Conservation (phyloP, 1,284 basidiomycete genomes). For the Fomitopsis betulina region DNA sequence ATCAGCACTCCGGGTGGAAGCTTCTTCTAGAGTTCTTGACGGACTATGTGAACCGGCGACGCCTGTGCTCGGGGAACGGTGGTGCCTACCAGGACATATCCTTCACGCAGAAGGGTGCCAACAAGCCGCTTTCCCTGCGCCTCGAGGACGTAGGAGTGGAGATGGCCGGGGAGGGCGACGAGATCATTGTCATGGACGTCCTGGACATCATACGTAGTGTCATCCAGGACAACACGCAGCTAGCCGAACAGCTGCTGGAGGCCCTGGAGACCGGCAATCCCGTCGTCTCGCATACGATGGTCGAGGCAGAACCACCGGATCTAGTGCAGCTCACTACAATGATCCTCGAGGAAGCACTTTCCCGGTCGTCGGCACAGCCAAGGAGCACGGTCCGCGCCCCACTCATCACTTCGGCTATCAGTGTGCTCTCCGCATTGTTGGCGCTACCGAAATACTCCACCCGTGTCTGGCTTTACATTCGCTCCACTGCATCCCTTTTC, state of each 20-base stretch:
- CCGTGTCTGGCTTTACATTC: conserved; percentile 82
- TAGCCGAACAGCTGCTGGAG: conserved; percentile 64
- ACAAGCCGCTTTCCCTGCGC: conserved; percentile 41
- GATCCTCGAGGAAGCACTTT: conserved; percentile 80
- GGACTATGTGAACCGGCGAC: conserved; percentile 61
- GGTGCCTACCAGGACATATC: conserved; percentile 47
- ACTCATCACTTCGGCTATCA: conserved; percentile 77
- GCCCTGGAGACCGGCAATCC: conserved; percentile 56
- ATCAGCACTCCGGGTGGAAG: conserved; percentile 80
- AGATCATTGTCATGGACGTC: conserved; percentile 61
- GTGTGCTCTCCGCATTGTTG: conserved; percentile 74
- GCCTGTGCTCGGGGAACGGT: conserved; percentile 30
- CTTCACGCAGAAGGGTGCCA: conserved; percentile 37
- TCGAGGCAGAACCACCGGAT: conserved; percentile 53
- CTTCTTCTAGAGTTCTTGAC: conserved; percentile 74
- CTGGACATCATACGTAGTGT: conserved; percentile 78
- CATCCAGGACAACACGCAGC: conserved; percentile 60
- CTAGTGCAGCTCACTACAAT: conserved; percentile 77
- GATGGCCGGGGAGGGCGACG: conserved; percentile 48
- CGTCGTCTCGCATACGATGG: conserved; percentile 46
- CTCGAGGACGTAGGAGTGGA: conserved; percentile 72
- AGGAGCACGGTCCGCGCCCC: conserved; percentile 43
- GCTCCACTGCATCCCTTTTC: conserved; percentile 74
- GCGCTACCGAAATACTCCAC: conserved; percentile 71
- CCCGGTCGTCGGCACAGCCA: conserved; percentile 43